phyloP scores from a whole-genome alignment of 2,329 filamentous ascomycete genomes.

The Sporothrix protearum region DNA sequence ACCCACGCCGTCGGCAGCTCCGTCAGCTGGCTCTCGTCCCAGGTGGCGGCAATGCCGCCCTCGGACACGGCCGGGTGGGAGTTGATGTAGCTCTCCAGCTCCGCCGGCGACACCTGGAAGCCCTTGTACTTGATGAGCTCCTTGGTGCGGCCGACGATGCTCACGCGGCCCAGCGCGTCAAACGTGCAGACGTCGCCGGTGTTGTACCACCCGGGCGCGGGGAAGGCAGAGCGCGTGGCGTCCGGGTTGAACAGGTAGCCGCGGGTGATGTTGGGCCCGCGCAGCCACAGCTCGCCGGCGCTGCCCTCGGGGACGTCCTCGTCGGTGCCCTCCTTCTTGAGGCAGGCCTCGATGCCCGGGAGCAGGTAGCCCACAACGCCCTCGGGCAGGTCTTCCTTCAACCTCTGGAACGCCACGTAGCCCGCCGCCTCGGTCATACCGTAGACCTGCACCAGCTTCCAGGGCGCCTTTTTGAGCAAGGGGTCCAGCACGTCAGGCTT shows the following conservation, averaged over 20 bases:
- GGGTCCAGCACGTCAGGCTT: constrained; percentile 37
- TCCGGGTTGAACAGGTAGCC: constrained; percentile 41
- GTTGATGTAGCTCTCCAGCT: constrained; percentile 38
- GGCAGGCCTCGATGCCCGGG: constrained; percentile 40
- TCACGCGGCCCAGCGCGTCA: constrained; percentile 35
- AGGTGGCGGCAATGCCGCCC: constrained; percentile 36
- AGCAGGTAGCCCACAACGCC: constrained; percentile 39
- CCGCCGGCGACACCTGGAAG: constrained; percentile 40
- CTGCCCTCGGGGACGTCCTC: constrained; percentile 36
- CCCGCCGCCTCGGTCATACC: constrained; percentile 46
- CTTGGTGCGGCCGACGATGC: constrained; percentile 40
- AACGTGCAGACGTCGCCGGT: constrained; percentile 45
- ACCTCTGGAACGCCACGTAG: constrained; percentile 42
- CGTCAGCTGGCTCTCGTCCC: constrained; percentile 40
- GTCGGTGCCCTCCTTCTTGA: constrained; percentile 33
- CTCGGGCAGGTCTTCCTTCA: constrained; percentile 34
- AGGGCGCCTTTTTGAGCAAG: constrained; percentile 36
- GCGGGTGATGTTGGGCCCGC: constrained; percentile 43
- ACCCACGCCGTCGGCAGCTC: constrained; percentile 42
- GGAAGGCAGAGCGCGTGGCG: constrained; percentile 39
- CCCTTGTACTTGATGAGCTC: constrained; percentile 44
- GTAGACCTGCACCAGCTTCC: constrained; percentile 43
- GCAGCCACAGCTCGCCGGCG: constrained; percentile 39
- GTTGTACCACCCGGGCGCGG: constrained; percentile 42
- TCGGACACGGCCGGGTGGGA: constrained; percentile 39